Evolutionary conservation across 768 basidiomycete genomes (phyloP), one percentile per base, ranked within the genome.

Genomic region (Suillus spraguei): DNA sequence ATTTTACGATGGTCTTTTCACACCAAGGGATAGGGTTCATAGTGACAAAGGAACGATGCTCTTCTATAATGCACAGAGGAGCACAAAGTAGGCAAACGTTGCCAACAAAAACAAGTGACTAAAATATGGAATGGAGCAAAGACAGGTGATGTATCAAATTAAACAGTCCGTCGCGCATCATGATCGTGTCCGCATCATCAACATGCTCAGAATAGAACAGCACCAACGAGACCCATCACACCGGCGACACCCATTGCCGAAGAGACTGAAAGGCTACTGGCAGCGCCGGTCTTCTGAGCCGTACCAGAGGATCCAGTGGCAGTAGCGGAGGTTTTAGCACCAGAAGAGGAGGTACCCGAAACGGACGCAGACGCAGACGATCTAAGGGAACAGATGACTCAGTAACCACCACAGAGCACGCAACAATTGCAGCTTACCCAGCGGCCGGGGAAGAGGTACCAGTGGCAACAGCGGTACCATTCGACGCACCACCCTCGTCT

Each of bases 191-290:
- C 24, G 24, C 2, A 54, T n/a, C 16, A 14, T 8, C 56, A 20
- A 58, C 2, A 50, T 38, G 62, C 63, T 78, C 74, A 85, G 61
- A 85, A 76, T 24, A 87, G 74, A 56, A 77, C 78, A 60, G 81
- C 79, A 47, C 85, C 85, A 61, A 85, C 71, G 50, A 86, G 67
- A 24, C 85, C 84, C 70, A 87, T 73, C 42, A 85, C 38, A 44
- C 80, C 80, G 54, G 82, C 83, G 32, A 86, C 66, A 17, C 84
- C 82, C 66, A 81, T 75, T 0, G 77, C 69, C 11, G 78, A 72
- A 59, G 75, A 66, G 10, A 65, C 66, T 46, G 67, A 60, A 44
- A 70, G 67, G 62, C 71, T 75, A 58, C 67, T 73, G 17, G 79
- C 77, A 49, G 73, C 80, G 49, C 73, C 76, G 59, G 64, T 64